Evolutionary conservation across 2,329 filamentous ascomycete genomes (phyloP).

Genomic region (Blastomyces percursus): DNA sequence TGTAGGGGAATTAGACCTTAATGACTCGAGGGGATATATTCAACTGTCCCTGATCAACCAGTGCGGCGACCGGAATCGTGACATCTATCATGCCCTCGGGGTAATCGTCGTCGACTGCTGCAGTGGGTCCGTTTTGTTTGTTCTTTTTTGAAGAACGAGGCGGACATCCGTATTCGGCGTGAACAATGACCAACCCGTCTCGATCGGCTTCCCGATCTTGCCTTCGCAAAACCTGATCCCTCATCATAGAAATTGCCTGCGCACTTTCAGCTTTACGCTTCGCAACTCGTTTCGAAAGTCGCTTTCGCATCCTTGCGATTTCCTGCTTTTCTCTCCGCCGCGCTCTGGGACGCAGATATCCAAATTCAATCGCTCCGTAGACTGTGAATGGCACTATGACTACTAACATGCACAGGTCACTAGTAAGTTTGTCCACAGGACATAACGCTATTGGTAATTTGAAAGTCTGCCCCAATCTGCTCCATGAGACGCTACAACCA

Average conservation of each 20-base stretch:
- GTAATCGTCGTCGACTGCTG: conserved; percentile 17
- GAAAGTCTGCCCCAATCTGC: conserved; percentile 31
- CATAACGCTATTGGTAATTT: conserved; percentile 31
- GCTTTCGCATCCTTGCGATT: conserved; percentile 27
- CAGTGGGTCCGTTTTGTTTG: conserved; percentile 14
- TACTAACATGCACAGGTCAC: conserved; percentile 26
- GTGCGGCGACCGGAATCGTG: conserved; percentile 35
- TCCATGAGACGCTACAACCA: conserved; percentile 31
- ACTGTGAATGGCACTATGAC: conserved; percentile 30
- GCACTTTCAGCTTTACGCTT: conserved; percentile 28
- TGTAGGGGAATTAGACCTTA: conserved; percentile 23
- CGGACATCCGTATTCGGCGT: conserved; percentile 33
- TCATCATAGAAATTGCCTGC: conserved; percentile 33
- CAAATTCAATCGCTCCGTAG: conserved; percentile 34
- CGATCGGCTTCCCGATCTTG: conserved; percentile 27
- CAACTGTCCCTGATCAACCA: conserved; percentile 34
- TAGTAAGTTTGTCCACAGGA: conserved; percentile 24
- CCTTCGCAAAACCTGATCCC: conserved; percentile 28
- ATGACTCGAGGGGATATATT: conserved; percentile 25
- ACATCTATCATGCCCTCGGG: conserved; percentile 24
- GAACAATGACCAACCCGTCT: conserved; percentile 30
- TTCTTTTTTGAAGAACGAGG: conserved; percentile 15
- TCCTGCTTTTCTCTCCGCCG: conserved; percentile 26
- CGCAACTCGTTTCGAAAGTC: conserved; percentile 27
- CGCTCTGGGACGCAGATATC: conserved; percentile 30